Evolutionary conservation across 331 rosid species (phyloP).

Genomic region (Malus hybrid): DNA sequence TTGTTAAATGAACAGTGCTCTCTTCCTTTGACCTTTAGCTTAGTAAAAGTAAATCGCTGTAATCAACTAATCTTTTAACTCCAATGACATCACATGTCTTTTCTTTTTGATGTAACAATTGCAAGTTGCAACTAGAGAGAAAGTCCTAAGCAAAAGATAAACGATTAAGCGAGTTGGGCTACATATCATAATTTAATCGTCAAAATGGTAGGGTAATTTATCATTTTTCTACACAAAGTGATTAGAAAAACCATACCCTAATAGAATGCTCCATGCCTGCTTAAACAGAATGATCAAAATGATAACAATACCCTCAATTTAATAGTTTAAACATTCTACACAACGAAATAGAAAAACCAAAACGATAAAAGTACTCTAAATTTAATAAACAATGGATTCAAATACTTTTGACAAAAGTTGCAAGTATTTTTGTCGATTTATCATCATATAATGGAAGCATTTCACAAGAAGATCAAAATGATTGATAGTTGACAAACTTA

Average conservation of each 20-base stretch:
- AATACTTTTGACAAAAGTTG: too few relatives aligned
- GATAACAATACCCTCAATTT: too few relatives aligned
- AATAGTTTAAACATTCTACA: too few relatives aligned
- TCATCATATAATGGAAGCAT: too few relatives aligned
- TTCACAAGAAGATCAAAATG: fast-evolving
- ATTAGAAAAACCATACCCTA: too few relatives aligned
- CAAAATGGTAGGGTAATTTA: background rate
- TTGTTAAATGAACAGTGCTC: background rate
- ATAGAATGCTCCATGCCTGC: too few relatives aligned
- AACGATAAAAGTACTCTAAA: too few relatives aligned
- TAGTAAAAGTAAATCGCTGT: background rate
- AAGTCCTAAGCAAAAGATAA: background rate
- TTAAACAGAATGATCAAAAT: too few relatives aligned
- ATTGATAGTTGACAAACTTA: fast-evolving
- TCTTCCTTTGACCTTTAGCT: background rate
- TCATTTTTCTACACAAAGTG: background rate
- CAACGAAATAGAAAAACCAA: too few relatives aligned
- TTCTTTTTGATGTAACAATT: background rate
- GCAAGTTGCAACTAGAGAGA: background rate
- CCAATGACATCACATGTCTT: background rate
- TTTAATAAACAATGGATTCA: too few relatives aligned
- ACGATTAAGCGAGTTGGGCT: fast-evolving
- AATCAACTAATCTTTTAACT: background rate
- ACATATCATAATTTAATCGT: background rate
- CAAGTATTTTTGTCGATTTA: too few relatives aligned